Percentiles rank a stretch among this genome's conserved stretches.
Conservation (phyloP, 2,329 filamentous ascomycete genomes). For the Raffaelea ambrosiae region DNA sequence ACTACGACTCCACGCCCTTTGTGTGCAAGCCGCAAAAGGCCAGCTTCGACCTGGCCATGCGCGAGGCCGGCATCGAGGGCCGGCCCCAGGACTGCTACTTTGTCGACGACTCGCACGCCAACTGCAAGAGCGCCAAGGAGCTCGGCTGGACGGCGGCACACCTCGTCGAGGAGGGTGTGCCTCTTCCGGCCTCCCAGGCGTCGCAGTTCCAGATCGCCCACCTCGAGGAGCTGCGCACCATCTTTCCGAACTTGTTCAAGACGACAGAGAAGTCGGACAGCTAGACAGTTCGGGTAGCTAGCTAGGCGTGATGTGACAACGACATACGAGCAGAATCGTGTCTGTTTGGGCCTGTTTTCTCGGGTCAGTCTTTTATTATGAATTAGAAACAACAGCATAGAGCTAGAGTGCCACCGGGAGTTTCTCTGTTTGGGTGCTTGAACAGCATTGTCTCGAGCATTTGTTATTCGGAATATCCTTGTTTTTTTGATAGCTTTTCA, state of each 20-base stretch:
- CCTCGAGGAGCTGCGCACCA: conserved; percentile 63
- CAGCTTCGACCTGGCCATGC: conserved; percentile 87
- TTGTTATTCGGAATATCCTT: too few species aligned
- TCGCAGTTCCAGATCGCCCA: conserved; percentile 68
- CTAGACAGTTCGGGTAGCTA: too few species aligned
- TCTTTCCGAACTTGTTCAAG: conserved; percentile 86
- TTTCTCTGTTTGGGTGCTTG: too few species aligned
- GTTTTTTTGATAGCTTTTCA: too few species aligned
- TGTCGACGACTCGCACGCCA: conserved; percentile 83
- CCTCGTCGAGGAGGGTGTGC: conserved; percentile 68
- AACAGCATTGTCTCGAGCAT: too few species aligned
- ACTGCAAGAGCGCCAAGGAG: conserved; percentile 67
- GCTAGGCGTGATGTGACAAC: not conserved
- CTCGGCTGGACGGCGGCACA: conserved; percentile 84
- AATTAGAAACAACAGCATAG: not conserved
- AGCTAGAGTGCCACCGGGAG: too few species aligned
- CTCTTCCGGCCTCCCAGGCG: conserved; percentile 53
- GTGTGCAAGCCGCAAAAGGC: conserved; percentile 78
- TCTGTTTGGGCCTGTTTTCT: not conserved
- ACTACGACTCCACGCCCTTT: conserved; percentile 67
- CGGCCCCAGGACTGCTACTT: conserved; percentile 71
- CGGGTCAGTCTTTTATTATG: not conserved
- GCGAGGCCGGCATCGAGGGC: conserved; percentile 63
- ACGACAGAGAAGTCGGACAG: not conserved
- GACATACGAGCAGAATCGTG: not conserved